Evolutionary conservation across 129 eudicot genomes (phyloP), one percentile per base, ranked within the genome.

Genomic region (Ambrosia trifida): DNA sequence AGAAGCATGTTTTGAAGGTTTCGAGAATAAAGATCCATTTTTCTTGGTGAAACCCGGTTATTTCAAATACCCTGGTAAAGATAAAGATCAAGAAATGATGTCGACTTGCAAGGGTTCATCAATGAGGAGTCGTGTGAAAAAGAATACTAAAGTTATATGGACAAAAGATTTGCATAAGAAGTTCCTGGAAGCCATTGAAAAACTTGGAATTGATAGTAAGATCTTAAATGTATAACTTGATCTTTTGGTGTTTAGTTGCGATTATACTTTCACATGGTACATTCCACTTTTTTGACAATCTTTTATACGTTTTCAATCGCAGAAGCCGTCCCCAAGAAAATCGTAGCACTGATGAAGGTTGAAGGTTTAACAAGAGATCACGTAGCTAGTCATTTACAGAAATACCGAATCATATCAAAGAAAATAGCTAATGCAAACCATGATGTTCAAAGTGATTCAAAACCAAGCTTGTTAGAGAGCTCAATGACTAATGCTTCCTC

Each of bases 351-450:
- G 36, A 79, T 79, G 83, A 30, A 79, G 13, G 79, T 72, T 50
- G 72, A 73, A 0, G 79, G 83, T 73, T 72, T 79, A 47, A 79
- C 83, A 19, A 73, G 83, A 74, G 69, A 72, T 54, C 74, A 79
- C 41, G 32, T 79, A 20, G 79, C 79, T 1, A 79, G 83, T 66
- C 83, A 72, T 56, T 66, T 79, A 31, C 83, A 79, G 38, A 79
- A 79, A 24, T 73, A 79, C 58, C 65, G 83, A 18, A 30, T 58
- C 8, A 14, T 57, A 36, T 30, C 36, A 10, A 79, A 72, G 49
- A 73, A 35, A 66, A 43, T 73, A 54, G 51, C 36, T 13, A 41
- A 28, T 10, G 58, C 76, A 44, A 52, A 63, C 52, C 5, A 70
- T 28, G 13, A 44, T 6, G 57, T 50, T 70, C 64, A 60, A 62